Evolutionary conservation across 2,329 filamentous ascomycete genomes (phyloP).

Genomic region (Fusarium setosum): DNA sequence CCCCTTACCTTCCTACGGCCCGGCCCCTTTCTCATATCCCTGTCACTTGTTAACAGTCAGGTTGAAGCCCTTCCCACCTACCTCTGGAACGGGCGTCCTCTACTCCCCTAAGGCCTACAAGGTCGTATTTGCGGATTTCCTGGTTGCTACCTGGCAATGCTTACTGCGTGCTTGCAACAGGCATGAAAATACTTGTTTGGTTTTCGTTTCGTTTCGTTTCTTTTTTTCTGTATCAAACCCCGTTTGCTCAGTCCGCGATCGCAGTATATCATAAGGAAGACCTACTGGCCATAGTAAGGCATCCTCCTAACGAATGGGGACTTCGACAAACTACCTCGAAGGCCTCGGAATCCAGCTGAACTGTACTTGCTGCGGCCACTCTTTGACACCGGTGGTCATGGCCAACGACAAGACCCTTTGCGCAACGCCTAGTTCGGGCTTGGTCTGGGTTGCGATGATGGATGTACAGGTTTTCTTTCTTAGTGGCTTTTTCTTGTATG

Average conservation of each 20-base stretch:
- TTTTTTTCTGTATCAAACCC: conserved; percentile 19
- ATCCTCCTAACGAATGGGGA: not conserved
- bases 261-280: conserved; percentile 9
- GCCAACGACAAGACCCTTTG: not conserved
- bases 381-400: not conserved
- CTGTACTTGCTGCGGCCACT: not conserved
- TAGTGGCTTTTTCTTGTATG: conserved; percentile 31
- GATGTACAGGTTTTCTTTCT: conserved; percentile 19
- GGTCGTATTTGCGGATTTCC: conserved; percentile 10
- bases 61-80: conserved; percentile 1
- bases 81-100: not conserved
- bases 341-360: conserved; percentile 10
- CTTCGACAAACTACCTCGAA: not conserved
- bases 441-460: conserved; percentile 25
- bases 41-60: not conserved
- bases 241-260: conserved; percentile 11
- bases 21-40: conserved; percentile 11
- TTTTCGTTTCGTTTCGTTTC: conserved; percentile 1
- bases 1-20: conserved; percentile 8
- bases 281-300: conserved; percentile 12
- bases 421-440: conserved; percentile 15
- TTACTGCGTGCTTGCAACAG: conserved; percentile 1
- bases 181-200: conserved; percentile 7
- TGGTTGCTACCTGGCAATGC: conserved; percentile 1
- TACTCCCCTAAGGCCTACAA: conserved; percentile 6